A percentile compares a stretch with the other conserved stretches of the same genome.
Evolutionary conservation across 805 yeast genomes (phyloP).

Genomic region (Zygosaccharomyces kombuchaensis): DNA sequence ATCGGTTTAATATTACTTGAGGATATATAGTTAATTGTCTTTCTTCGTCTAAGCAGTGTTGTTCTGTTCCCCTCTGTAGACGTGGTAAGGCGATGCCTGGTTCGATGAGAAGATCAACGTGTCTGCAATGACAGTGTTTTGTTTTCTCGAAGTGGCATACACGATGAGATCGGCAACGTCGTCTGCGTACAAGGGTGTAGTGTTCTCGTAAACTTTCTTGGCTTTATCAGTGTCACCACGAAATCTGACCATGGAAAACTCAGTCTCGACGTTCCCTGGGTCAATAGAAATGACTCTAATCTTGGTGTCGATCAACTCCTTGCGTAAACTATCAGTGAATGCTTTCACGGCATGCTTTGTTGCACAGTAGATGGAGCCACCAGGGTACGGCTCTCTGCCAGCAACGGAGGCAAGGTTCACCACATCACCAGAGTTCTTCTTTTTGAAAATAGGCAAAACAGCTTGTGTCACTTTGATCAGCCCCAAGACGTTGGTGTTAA

Average conservation of each 20-base stretch:
- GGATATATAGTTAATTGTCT: not conserved
- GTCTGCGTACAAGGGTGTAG: constrained; percentile 52
- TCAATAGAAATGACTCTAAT: constrained; percentile 63
- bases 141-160: constrained; percentile 52
- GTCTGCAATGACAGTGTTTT: constrained; percentile 64
- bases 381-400: constrained; percentile 74
- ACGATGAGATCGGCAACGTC: constrained; percentile 61
- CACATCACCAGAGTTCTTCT: constrained; percentile 66
- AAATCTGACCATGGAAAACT: constrained; percentile 56
- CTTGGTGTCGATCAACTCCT: constrained; percentile 66
- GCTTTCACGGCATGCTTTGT: constrained; percentile 69
- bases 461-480: constrained; percentile 80
- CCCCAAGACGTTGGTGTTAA: constrained; percentile 84
- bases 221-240: constrained; percentile 54
- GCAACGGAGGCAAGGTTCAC: constrained; percentile 75
- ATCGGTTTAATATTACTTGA: not conserved
- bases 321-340: constrained; percentile 66
- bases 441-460: constrained; percentile 64
- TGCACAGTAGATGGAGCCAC: constrained; percentile 75
- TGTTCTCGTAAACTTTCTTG: constrained; percentile 50
- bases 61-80: constrained; percentile 41
- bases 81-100: constrained; percentile 75
- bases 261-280: constrained; percentile 70
- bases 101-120: constrained; percentile 76
- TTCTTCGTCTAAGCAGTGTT: not conserved